These are phyloP conservation scores for Limnanthes douglasii DNA, from an alignment of 345 rosid species.

Conservation along the genomic window DNA sequence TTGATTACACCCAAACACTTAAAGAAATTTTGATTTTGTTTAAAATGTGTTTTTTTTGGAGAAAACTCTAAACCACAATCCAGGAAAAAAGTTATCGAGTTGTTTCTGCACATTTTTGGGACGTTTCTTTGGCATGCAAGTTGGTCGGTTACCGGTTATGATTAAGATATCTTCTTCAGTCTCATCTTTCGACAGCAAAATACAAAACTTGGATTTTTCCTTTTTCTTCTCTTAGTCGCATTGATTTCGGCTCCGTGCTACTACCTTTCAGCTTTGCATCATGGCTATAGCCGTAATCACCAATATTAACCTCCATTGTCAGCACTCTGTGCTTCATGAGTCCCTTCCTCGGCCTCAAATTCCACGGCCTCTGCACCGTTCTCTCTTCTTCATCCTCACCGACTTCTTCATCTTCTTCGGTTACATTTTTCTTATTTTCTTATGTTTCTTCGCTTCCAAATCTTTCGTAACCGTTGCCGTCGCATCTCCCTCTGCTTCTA, in stretches of 20 bases:
- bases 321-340: constrained; percentile 8
- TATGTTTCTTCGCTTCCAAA: constrained; percentile 6
- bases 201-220: constrained; percentile 57
- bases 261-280: constrained; percentile 15
- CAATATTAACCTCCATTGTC: constrained; percentile 5
- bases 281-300: constrained; percentile 9
- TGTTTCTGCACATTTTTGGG: constrained; percentile 61
- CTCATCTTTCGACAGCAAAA: constrained; percentile 67
- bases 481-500: constrained; percentile 7
- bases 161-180: constrained; percentile 83
- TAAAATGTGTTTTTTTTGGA: too few relatives aligned
- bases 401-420: constrained; percentile 14
- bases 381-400: constrained; percentile 22
- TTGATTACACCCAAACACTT: too few relatives aligned
- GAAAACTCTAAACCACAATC: constrained; percentile 73
- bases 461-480: neutral
- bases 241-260: constrained; percentile 36
- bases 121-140: constrained; percentile 65
- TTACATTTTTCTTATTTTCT: constrained; percentile 9
- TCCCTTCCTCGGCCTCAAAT: constrained; percentile 57
- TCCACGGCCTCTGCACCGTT: constrained; percentile 51
- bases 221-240: constrained; percentile 36
- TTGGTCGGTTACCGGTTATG: constrained; percentile 73
- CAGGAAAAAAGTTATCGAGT: constrained; percentile 65
- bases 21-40: too few relatives aligned